Conservation (phyloP, 2,329 filamentous ascomycete genomes). For the Colletotrichum australisinense region DNA sequence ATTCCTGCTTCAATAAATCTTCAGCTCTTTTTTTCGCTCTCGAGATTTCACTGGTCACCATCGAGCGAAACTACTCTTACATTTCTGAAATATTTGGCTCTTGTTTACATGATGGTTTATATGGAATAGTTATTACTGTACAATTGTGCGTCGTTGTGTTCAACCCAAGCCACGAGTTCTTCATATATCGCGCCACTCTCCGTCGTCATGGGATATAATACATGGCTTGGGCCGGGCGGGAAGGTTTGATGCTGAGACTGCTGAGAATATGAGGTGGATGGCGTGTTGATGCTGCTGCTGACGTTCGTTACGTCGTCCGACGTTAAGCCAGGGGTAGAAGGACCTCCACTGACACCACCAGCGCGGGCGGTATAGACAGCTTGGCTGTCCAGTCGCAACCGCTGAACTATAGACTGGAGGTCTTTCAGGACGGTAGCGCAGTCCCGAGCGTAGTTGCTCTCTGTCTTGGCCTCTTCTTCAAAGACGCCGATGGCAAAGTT, state of each 20-base stretch:
- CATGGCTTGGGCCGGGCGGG: neutral
- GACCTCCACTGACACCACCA: neutral
- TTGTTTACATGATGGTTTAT: neutral
- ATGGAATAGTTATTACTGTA: conserved; percentile 32
- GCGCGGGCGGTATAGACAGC: neutral
- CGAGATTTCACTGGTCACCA: neutral
- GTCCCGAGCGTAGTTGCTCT: conserved; percentile 51
- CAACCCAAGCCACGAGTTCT: conserved; percentile 52
- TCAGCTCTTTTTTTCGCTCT: neutral
- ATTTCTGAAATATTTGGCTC: neutral
- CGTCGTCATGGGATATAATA: conserved; percentile 40
- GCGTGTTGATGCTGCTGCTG: conserved; percentile 14
- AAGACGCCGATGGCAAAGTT: conserved; percentile 55
- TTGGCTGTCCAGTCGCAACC: conserved; percentile 41
- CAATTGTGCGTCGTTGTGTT: conserved; percentile 42
- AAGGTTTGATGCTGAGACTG: conserved; percentile 9
- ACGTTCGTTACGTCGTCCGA: neutral
- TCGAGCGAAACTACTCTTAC: neutral
- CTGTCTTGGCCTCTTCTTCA: conserved; percentile 50
- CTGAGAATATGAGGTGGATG: neutral
- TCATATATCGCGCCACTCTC: conserved; percentile 47
- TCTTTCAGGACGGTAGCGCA: conserved; percentile 53
- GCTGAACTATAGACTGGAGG: conserved; percentile 48
- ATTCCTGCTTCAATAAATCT: neutral
- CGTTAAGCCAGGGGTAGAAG: conserved; percentile 2